These are phyloP conservation scores for Barnettozyma wickerhamii DNA, from an alignment of 805 yeast genomes.

Conservation along the genomic window DNA sequence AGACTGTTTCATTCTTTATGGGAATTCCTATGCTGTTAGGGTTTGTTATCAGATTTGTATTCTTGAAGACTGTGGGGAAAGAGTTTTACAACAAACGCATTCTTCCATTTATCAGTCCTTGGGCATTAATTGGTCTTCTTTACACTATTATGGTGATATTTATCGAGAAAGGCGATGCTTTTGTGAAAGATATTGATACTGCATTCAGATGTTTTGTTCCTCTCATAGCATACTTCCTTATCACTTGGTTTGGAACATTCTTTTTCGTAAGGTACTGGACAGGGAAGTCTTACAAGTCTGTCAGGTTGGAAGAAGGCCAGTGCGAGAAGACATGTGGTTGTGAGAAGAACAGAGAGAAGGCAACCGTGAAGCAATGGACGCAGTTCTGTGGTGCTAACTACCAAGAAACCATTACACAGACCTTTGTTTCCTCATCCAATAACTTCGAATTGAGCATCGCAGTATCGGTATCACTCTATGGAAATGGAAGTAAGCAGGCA, in stretches of 20 bases:
- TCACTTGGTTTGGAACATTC: slow-evolving; percentile 44
- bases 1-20: slow-evolving; percentile 46
- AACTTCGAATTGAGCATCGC: slow-evolving; percentile 53
- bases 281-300: slow-evolving; percentile 8
- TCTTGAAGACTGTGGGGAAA: slow-evolving; percentile 27
- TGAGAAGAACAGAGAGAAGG: slow-evolving; percentile 24
- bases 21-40: slow-evolving; percentile 51
- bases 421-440: slow-evolving; percentile 55
- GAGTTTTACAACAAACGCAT: slow-evolving; percentile 31
- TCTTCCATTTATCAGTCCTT: slow-evolving; percentile 42
- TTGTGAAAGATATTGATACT: slow-evolving; percentile 42
- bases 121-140: slow-evolving; percentile 47
- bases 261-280: slow-evolving; percentile 31
- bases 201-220: slow-evolving; percentile 51
- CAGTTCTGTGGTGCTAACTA: slow-evolving; percentile 37
- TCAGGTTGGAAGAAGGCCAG: slow-evolving; percentile 4
- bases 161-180: slow-evolving; percentile 44
- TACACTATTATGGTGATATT: slow-evolving; percentile 50
- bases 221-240: slow-evolving; percentile 40
- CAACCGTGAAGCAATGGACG: slow-evolving; percentile 1
- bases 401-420: slow-evolving; percentile 41
- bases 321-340: slow-evolving; percentile 33
- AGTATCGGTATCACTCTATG: slow-evolving; percentile 48
- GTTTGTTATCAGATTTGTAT: slow-evolving; percentile 34
- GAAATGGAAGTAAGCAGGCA: slow-evolving; percentile 46